Conservation (phyloP, 2,329 filamentous ascomycete species). For the Penicillium sp. region DNA sequence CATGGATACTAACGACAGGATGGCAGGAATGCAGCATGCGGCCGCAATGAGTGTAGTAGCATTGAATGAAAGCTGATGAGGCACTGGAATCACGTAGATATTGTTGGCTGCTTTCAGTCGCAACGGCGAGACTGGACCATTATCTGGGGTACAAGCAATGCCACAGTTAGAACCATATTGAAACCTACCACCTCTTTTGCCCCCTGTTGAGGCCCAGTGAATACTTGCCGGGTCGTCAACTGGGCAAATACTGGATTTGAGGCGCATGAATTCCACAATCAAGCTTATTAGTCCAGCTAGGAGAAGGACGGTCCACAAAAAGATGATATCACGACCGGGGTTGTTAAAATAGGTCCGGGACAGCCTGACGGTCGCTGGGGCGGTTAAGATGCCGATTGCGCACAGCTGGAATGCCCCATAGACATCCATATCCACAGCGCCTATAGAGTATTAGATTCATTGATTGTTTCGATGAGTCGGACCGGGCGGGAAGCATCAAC, state of each 20-base stretch:
- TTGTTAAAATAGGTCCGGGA: conserved; percentile 65
- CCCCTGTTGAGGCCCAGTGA: conserved; percentile 36
- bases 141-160: conserved; percentile 9
- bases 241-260: conserved; percentile 47
- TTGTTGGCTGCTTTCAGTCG: conserved; percentile 57
- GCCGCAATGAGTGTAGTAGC: conserved; percentile 62
- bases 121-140: conserved; percentile 54
- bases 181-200: conserved; percentile 1
- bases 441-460: conserved; percentile 38
- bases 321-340: conserved; percentile 65
- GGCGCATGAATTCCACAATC: conserved; percentile 64
- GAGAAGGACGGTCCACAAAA: conserved; percentile 63
- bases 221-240: conserved; percentile 41
- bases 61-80: conserved; percentile 57
- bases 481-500: not conserved
- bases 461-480: not conserved
- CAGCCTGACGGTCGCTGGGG: conserved; percentile 61
- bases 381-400: conserved; percentile 64
- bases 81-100: conserved; percentile 63
- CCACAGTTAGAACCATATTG: conserved; percentile 14
- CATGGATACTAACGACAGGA: conserved; percentile 61
- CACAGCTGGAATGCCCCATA: conserved; percentile 69
- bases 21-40: conserved; percentile 64
- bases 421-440: conserved; percentile 66
- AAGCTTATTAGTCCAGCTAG: conserved; percentile 58